These are phyloP conservation scores for Wickerhamomyces pijperi DNA, from an alignment of 805 yeast genomes.

Conservation along the genomic window DNA sequence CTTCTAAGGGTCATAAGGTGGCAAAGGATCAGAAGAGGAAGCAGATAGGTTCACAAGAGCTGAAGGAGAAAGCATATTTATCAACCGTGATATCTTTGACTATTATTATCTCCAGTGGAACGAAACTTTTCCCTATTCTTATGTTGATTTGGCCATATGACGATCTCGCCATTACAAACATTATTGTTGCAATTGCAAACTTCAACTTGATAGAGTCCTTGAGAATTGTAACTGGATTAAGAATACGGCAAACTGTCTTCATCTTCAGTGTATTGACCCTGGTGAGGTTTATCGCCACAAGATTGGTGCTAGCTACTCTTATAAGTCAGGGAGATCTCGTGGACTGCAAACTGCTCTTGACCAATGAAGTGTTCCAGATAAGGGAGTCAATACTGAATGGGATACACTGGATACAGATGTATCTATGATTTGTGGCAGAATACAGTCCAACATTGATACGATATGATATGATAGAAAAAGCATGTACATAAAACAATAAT, in stretches of 20 bases:
- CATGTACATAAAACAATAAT: too few species aligned
- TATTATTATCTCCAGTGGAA: slow-evolving; percentile 62
- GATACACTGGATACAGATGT: not conserved
- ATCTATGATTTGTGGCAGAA: too few species aligned
- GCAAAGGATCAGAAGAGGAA: not conserved
- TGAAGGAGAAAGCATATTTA: slow-evolving; percentile 10
- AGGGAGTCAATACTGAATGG: not conserved
- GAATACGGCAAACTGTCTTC: slow-evolving; percentile 5
- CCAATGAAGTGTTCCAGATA: not conserved
- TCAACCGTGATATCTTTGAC: slow-evolving; percentile 49
- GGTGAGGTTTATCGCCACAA: slow-evolving; percentile 8
- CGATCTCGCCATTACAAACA: slow-evolving; percentile 48
- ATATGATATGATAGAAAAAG: too few species aligned
- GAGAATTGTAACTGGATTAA: slow-evolving; percentile 27
- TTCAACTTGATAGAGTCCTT: slow-evolving; percentile 59
- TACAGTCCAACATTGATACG: too few species aligned
- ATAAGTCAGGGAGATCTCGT: slow-evolving; percentile 5
- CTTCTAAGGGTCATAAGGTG: not conserved
- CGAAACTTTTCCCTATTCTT: slow-evolving; percentile 78
- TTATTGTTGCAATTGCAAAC: slow-evolving; percentile 50
- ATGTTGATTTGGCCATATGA: slow-evolving; percentile 98
- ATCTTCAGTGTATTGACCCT: slow-evolving; percentile 7
- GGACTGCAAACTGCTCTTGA: not conserved
- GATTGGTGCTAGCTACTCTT: slow-evolving; percentile 5
- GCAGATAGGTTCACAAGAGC: not conserved